Conservation (phyloP, 192 early-diverging fungal species). For the Gigaspora rosea region DNA sequence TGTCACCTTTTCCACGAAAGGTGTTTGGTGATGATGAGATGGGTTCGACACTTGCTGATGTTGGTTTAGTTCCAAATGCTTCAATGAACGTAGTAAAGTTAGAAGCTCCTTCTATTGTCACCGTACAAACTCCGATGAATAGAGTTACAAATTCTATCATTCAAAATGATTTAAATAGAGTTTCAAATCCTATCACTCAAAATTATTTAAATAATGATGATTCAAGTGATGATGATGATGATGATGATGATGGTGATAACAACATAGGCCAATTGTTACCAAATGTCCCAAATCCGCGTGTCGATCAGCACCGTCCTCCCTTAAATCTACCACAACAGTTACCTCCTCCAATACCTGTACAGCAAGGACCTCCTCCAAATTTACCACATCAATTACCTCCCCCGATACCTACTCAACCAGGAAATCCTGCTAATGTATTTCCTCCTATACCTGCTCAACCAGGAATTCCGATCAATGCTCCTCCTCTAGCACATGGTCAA, state of each 20-base stretch:
- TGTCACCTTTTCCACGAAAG: background rate
- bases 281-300: too few relatives aligned
- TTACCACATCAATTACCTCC: background rate
- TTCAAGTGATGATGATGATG: too few relatives aligned
- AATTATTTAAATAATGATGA: background rate
- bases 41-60: background rate
- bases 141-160: too few relatives aligned
- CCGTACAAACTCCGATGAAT: background rate
- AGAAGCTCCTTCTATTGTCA: background rate
- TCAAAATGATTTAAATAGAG: too few relatives aligned
- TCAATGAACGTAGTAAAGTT: background rate
- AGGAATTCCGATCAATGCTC: background rate
- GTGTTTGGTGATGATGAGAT: constrained; percentile 1
- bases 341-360: background rate
- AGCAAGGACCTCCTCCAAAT: background rate
- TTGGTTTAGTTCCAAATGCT: background rate
- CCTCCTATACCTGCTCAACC: background rate
- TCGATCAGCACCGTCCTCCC: background rate
- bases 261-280: too few relatives aligned
- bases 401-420: too few relatives aligned
- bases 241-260: too few relatives aligned
- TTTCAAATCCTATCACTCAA: too few relatives aligned
- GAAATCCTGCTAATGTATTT: too few relatives aligned
- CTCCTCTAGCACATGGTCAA: background rate
- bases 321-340: background rate